Conservation (phyloP, 805 yeast species). For the Wickerhamiella alocasiicola region DNA sequence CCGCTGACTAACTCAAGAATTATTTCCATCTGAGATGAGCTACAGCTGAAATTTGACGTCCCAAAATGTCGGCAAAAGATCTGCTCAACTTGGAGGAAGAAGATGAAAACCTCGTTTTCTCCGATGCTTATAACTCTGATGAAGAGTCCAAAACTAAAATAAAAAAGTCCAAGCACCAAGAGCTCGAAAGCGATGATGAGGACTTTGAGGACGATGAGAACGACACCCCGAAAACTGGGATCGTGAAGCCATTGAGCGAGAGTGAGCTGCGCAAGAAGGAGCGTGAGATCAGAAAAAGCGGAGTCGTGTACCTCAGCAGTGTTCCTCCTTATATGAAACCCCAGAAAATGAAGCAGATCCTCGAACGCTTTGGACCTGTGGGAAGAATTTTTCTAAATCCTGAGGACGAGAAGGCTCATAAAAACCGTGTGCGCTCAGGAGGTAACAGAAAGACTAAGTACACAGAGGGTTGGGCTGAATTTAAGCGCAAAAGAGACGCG, state of each 20-base stretch:
- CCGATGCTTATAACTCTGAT: slow-evolving; percentile 18
- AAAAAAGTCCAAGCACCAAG: slow-evolving; percentile 12
- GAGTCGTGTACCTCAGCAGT: slow-evolving; percentile 83
- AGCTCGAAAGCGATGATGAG: slow-evolving; percentile 19
- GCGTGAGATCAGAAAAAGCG: slow-evolving; percentile 53
- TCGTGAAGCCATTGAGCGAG: slow-evolving; percentile 10
- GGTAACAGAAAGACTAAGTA: slow-evolving; percentile 83
- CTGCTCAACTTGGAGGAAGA: slow-evolving; percentile 13
- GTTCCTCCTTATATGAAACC: slow-evolving; percentile 98
- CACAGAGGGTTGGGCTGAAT: slow-evolving; percentile 97
- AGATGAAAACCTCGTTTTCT: slow-evolving; percentile 22
- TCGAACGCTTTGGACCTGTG: slow-evolving; percentile 73
- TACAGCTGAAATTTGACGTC: no score
- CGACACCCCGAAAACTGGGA: slow-evolving; percentile 17
- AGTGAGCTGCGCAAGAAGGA: slow-evolving; percentile 26
- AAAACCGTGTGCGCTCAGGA: slow-evolving; percentile 64
- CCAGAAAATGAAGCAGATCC: slow-evolving; percentile 67
- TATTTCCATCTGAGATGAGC: no score
- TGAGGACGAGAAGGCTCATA: slow-evolving; percentile 56
- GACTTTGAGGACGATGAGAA: slow-evolving; percentile 20
- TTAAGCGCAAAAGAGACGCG: slow-evolving; percentile 69
- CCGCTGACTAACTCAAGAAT: no score
- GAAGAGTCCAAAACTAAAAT: slow-evolving; percentile 11
- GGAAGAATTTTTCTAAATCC: slow-evolving; percentile 80
- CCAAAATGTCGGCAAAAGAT: slow-evolving; percentile 11